phyloP scores from a whole-genome alignment of 23 red algal genomes.

The Chondrus crispus region DNA sequence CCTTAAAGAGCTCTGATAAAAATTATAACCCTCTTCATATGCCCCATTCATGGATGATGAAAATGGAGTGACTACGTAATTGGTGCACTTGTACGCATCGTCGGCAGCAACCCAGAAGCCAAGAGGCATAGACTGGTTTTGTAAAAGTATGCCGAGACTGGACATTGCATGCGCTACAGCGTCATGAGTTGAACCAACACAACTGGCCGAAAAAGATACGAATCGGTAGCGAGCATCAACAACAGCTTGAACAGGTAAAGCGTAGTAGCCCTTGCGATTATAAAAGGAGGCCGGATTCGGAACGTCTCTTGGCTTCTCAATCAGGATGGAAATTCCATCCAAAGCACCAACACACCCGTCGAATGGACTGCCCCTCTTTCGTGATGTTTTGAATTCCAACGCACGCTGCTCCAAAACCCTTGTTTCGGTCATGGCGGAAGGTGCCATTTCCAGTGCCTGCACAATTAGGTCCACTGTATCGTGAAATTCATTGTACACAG shows the following conservation, averaged over 20 bases:
- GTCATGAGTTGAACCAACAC: slow-evolving; percentile 23
- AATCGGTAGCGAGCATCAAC: background rate
- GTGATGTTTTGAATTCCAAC: background rate
- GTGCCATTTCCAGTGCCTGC: background rate
- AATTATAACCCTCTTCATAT: background rate
- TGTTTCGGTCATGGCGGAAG: background rate
- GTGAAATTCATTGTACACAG: background rate
- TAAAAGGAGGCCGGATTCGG: background rate
- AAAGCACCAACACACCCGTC: slow-evolving; percentile 1
- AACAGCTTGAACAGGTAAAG: slow-evolving; percentile 35
- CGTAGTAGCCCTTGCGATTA: background rate
- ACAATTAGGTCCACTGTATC: background rate
- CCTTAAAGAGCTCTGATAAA: background rate
- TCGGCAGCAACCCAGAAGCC: background rate
- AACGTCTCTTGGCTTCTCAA: background rate
- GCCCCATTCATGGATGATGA: background rate
- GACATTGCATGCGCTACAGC: background rate
- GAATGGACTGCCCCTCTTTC: background rate
- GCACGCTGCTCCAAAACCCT: background rate
- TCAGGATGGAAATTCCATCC: slow-evolving; percentile 7
- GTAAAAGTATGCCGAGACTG: background rate
- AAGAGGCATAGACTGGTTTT: background rate
- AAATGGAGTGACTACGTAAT: background rate
- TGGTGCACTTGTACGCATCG: slow-evolving; percentile 6
- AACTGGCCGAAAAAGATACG: slow-evolving; percentile 4